A percentile compares a stretch with the other conserved stretches of the same genome.
phyloP scores from a whole-genome alignment of 768 basidiomycete species.

The Mycena chlorophos region DNA sequence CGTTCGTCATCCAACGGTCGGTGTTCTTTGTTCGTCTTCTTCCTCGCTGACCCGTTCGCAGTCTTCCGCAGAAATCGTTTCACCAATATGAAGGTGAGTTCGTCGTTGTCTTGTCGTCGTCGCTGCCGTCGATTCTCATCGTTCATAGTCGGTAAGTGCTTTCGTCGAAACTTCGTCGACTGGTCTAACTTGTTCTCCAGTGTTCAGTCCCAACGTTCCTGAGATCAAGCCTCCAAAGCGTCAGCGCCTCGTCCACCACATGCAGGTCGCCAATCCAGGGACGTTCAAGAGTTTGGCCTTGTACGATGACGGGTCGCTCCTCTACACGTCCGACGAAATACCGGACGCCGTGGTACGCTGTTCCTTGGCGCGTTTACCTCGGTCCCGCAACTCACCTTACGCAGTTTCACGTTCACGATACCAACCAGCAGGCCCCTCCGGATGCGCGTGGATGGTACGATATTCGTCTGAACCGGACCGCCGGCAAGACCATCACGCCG shows the following conservation, averaged over 20 bases:
- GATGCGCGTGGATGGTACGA: constrained; percentile 24
- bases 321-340: constrained; percentile 4
- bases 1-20: constrained; percentile 12
- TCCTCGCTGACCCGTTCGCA: constrained; percentile 1
- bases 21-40: not conserved
- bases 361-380: constrained; percentile 5
- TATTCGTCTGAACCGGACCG: constrained; percentile 28
- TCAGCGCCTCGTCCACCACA: constrained; percentile 18
- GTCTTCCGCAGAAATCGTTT: constrained; percentile 12
- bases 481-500: constrained; percentile 30
- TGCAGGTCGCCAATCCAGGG: constrained; percentile 28
- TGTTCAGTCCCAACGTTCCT: not conserved
- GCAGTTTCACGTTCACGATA: constrained; percentile 36
- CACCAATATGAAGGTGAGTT: constrained; percentile 21
- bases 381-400: constrained; percentile 13
- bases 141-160: constrained; percentile 8
- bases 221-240: constrained; percentile 8
- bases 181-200: not conserved
- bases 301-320: constrained; percentile 34
- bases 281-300: constrained; percentile 32
- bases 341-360: not conserved
- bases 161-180: not conserved
- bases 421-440: constrained; percentile 23
- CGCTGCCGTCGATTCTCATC: not conserved
- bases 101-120: not conserved